Base-by-base conservation (phyloP, 2,329 filamentous ascomycete genomes). In the Aspergillus transmontanensis region DNA sequence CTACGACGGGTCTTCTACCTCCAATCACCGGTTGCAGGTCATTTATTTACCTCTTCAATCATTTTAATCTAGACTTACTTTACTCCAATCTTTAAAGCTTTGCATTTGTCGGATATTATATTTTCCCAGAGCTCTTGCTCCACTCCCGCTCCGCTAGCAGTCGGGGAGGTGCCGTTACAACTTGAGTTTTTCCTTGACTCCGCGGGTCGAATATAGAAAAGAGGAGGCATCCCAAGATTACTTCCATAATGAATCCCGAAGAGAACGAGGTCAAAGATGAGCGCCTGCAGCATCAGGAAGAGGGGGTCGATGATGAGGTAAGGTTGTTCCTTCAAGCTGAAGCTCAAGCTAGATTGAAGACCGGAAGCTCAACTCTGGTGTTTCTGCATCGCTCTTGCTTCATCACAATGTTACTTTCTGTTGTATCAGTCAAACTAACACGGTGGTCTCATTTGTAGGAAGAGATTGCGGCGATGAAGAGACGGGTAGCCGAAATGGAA, bases 381-480 rank as follows among this genome's bases (percentile, higher is more conserved):
- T 26, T 50, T 21, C 23, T 50, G 45, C 30, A 58, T 58, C 43
- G 43, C 14, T 16, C 39, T 45, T 39, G 28, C 21, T 58, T 32
- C 16, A 28, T 21, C 10, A 32, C 30, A 34, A 7, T 51, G 48
- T n/a, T 34, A 34, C 32, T n/a, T 6, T n/a, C 4, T 10, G 4
- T 7, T 21, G 11, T 23, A 48, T 21, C 11, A 21, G 3, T 28
- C 3, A n/a, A 43, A 14, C 60, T 67, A 61, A 66, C 28, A 39
- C 55, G 48, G n/a, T 65, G 58, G n/a, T 36, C 11, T 16, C 34
- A 5, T 2, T 30, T 58, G 58, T 63, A 87, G 85, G 85, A 94
- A 85, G 92, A 95, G 79, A 94, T 95, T 73, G 88, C 88, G 65
- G 91, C 90, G 63, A 95, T 95, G 92, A 95, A 94, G 85, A 86